Evolutionary conservation across 257 asterid species (phyloP), one percentile per base, ranked within the genome.

Genomic region (Solanum paucissectum): DNA sequence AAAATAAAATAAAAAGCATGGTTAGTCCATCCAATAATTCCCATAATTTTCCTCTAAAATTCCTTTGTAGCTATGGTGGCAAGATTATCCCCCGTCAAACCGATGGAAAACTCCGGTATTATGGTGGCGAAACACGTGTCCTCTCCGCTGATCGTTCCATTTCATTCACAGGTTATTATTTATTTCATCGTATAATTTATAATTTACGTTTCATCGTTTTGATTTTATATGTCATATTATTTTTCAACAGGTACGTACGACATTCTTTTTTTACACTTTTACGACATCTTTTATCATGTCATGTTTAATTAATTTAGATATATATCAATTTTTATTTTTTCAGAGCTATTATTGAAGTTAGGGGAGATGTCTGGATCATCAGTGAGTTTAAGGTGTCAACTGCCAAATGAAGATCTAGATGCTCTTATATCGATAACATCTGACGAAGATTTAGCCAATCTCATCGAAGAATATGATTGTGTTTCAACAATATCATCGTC

Each of bases 41-140:
- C 83, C 25, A 60, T 90, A 69, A 85, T 90, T 86, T 89, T 96
- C 73, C 64, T 77, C 62, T 42, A 25, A 96, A 96, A 85, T 91
- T 96, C 86, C 87, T 94, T 32, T 94, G 97, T 42, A 96, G 99
- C 90, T 94, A 96, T 82, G 99, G 99, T 87, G 99, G 99, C 89
- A 93, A 95, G 68, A 96, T 96, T 85, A 89, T 93, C 83, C 99
- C 98, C 81, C 96, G 99, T 21, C 91, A 92, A 86, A 93, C 95
- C 79, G 99, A 96, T 60, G 99, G 96, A 27, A 94, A 96, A 86
- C 99, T 96, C 74, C 98, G 98, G 21, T 96, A 96, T 90, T 92
- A 92, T 21, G 98, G 99, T 60, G 99, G 99, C 25, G 89, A 95
- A n/a, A 96, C 98, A 73, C 99, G 99, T 86, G 96, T 95, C 62